A percentile compares a stretch with the other conserved stretches of the same genome.
Conservation (phyloP, 805 yeast species). For the Naumovozyma baii region DNA sequence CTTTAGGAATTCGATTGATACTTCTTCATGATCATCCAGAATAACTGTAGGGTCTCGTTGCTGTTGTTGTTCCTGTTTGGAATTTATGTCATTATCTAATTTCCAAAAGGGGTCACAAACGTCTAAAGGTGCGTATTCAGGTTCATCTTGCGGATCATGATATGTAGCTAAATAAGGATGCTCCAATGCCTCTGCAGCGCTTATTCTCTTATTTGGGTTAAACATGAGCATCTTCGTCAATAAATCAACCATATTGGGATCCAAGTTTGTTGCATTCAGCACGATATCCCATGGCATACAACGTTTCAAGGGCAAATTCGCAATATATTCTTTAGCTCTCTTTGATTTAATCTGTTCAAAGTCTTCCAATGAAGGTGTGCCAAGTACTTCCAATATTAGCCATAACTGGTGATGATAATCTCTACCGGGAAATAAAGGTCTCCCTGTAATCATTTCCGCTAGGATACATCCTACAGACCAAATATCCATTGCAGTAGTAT, state of each 20-base stretch:
- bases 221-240: constrained; percentile 61
- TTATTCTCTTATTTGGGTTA: constrained; percentile 64
- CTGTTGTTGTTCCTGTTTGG: constrained; percentile 4
- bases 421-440: constrained; percentile 66
- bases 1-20: constrained; percentile 65
- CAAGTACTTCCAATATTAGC: constrained; percentile 57
- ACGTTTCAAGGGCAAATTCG: constrained; percentile 53
- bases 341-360: constrained; percentile 62
- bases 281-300: constrained; percentile 38
- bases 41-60: background rate
- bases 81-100: constrained; percentile 30
- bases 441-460: constrained; percentile 54
- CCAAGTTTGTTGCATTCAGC: constrained; percentile 12
- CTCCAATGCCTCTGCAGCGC: constrained; percentile 62
- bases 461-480: constrained; percentile 78
- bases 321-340: constrained; percentile 68
- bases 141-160: constrained; percentile 69
- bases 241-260: constrained; percentile 48
- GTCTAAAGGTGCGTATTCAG: constrained; percentile 33
- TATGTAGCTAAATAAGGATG: constrained; percentile 64
- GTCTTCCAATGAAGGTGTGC: constrained; percentile 68
- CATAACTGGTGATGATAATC: constrained; percentile 62
- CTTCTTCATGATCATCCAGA: constrained; percentile 57
- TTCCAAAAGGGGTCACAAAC: constrained; percentile 35
- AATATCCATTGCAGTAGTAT: constrained; percentile 66